Conservation (phyloP, 257 asterid genomes). For the Fraxinus cuspidata region DNA sequence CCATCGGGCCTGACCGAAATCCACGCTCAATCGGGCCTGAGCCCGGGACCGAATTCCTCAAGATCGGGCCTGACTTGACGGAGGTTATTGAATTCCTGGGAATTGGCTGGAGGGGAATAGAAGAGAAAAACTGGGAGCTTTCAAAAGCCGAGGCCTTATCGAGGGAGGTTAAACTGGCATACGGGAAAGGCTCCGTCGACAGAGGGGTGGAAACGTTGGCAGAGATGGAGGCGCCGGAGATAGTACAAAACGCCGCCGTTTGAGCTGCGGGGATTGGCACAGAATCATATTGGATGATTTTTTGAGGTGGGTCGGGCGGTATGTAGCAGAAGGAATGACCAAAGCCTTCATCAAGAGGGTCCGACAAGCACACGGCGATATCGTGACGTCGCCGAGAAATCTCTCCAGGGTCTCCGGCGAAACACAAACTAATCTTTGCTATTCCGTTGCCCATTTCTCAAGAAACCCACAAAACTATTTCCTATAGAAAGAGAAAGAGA, state of each 20-base stretch:
- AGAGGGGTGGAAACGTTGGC: conserved; percentile 83
- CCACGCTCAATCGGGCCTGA: conserved; percentile 82
- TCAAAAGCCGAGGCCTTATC: conserved; percentile 92
- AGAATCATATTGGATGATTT: conserved; percentile 43
- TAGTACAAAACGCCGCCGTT: conserved; percentile 64
- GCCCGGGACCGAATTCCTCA: conserved; percentile 41
- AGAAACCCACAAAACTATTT: not conserved
- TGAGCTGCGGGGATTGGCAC: conserved; percentile 36
- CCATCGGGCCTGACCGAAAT: conserved; percentile 93
- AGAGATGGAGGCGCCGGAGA: conserved; percentile 95
- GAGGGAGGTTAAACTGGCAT: conserved; percentile 33
- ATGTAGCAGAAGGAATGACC: conserved; percentile 94
- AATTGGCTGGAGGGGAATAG: conserved; percentile 86
- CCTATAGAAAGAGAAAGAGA: not conserved
- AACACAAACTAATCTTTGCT: conserved; percentile 57
- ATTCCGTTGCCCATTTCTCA: conserved; percentile 71
- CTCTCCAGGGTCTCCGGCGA: conserved; percentile 84
- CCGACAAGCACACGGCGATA: conserved; percentile 42
- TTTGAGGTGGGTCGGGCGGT: conserved; percentile 60
- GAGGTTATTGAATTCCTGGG: conserved; percentile 43
- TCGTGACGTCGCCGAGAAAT: conserved; percentile 66
- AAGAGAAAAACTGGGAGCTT: conserved; percentile 79
- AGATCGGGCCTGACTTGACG: conserved; percentile 70
- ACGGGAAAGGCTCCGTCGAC: conserved; percentile 64
- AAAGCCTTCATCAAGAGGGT: conserved; percentile 78